Percentiles rank a stretch among this genome's conserved stretches.
phyloP scores from a whole-genome alignment of 202 grass and related monocot species.

The Panicum hallii region DNA sequence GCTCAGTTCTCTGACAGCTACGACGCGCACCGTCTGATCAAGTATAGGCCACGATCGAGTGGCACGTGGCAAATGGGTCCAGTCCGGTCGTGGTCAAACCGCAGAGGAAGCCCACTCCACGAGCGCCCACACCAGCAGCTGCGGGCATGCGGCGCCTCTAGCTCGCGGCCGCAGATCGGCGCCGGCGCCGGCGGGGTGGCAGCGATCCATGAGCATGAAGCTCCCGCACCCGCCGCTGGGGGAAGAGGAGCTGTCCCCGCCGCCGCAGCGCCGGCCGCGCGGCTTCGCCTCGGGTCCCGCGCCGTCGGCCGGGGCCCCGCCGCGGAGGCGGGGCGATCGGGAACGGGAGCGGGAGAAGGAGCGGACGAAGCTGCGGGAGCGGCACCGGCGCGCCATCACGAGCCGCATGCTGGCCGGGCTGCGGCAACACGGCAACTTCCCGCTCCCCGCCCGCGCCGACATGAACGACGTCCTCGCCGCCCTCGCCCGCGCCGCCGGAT shows the following conservation, averaged over 20 bases:
- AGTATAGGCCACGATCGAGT: neutral
- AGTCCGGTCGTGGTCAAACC: neutral
- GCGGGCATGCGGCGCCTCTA: neutral
- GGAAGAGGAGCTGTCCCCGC: slow-evolving; percentile 47
- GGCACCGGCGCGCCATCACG: slow-evolving; percentile 89
- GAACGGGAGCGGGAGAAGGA: slow-evolving; percentile 93
- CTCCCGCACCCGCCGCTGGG: slow-evolving; percentile 23
- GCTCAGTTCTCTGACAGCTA: neutral
- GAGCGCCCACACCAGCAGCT: neutral
- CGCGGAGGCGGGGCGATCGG: slow-evolving; percentile 49
- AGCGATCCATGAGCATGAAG: slow-evolving; percentile 55
- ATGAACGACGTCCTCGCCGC: slow-evolving; percentile 99
- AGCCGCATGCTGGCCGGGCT: slow-evolving; percentile 94
- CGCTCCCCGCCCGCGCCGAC: slow-evolving; percentile 85
- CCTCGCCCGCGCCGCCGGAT: slow-evolving; percentile 87
- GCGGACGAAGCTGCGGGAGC: slow-evolving; percentile 90
- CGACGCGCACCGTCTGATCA: neutral
- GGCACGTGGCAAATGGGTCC: slow-evolving; percentile 4
- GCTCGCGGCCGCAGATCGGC: slow-evolving; percentile 34
- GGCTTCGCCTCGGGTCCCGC: slow-evolving; percentile 26
- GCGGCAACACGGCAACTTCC: slow-evolving; percentile 90
- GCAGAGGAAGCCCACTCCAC: neutral
- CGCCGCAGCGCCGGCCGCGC: slow-evolving; percentile 52
- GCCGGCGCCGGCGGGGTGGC: slow-evolving; percentile 28
- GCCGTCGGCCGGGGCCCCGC: slow-evolving; percentile 4